These are phyloP conservation scores for Mantamonas sphyraenae DNA, from an alignment of 78 protist genomes.

Conservation along the genomic window DNA sequence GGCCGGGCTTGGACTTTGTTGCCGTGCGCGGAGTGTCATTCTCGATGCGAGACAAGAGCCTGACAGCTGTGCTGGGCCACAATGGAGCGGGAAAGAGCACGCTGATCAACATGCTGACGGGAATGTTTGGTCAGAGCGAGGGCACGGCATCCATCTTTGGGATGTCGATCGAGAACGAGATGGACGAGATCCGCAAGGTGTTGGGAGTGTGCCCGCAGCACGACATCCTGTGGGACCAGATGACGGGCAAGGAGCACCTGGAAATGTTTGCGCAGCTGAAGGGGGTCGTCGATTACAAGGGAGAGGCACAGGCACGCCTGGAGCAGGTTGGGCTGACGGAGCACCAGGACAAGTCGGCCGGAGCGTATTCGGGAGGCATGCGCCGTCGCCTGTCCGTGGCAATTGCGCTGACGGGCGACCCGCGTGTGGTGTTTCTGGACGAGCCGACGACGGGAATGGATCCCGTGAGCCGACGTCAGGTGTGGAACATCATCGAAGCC, in stretches of 20 bases:
- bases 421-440: constrained; percentile 7
- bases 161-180: not conserved
- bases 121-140: constrained; percentile 27
- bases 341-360: not conserved
- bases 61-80: constrained; percentile 70
- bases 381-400: constrained; percentile 31
- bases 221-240: constrained; percentile 52
- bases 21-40: constrained; percentile 22
- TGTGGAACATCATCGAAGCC: constrained; percentile 35
- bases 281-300: constrained; percentile 9
- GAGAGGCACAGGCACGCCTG: not conserved
- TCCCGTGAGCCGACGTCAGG: constrained; percentile 32
- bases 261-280: constrained; percentile 15
- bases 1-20: no score
- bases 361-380: constrained; percentile 28
- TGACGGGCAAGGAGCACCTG: constrained; percentile 49
- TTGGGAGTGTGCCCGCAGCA: constrained; percentile 67
- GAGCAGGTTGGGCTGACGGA: constrained; percentile 2
- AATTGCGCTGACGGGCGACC: constrained; percentile 21
- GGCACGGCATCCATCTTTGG: constrained; percentile 48
- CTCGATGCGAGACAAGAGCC: not conserved
- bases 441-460: no score
- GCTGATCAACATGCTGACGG: constrained; percentile 58
- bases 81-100: constrained; percentile 86
- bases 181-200: constrained; percentile 15